phyloP scores from a whole-genome alignment of 176 grass and related monocot species.

The Puya raimondii region DNA sequence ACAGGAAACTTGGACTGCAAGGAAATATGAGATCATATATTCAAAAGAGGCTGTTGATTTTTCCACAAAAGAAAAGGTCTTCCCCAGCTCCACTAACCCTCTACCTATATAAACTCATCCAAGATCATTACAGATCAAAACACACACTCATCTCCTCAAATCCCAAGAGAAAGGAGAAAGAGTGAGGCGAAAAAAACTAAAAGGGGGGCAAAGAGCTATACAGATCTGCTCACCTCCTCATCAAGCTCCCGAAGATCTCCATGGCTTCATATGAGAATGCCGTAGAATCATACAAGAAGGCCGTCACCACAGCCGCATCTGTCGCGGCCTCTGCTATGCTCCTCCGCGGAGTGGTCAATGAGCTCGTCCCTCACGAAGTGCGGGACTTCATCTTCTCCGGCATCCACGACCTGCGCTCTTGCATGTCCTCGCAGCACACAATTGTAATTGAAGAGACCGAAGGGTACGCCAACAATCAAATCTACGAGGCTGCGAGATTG shows the following conservation, averaged over 20 bases:
- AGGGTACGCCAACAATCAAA: conserved; percentile 19
- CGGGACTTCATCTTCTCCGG: conserved; percentile 16
- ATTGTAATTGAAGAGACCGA: conserved; percentile 53
- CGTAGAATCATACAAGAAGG: conserved; percentile 33
- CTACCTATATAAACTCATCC: too few species aligned
- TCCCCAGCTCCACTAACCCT: too few species aligned
- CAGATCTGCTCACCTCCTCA: too few species aligned
- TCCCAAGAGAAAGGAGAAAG: too few species aligned
- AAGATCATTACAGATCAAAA: too few species aligned
- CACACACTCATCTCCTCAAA: too few species aligned
- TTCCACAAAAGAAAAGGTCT: too few species aligned
- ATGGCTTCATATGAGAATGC: conserved; percentile 44
- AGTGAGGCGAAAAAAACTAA: too few species aligned
- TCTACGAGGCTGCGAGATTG: conserved; percentile 31
- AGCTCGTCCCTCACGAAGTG: conserved; percentile 36
- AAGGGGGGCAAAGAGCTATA: too few species aligned
- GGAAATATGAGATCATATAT: not conserved
- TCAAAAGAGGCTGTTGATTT: too few species aligned
- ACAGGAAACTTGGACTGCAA: not conserved
- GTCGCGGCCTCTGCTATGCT: conserved; percentile 33
- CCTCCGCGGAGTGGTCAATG: conserved; percentile 23
- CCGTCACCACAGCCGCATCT: conserved; percentile 31
- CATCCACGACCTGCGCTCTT: conserved; percentile 27
- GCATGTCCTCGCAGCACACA: conserved; percentile 28
- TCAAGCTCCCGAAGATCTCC: not conserved